Percentiles rank a stretch among this genome's conserved stretches.
Conservation (phyloP, 257 asterid genomes). For the Ocimum tenuiflorum region DNA sequence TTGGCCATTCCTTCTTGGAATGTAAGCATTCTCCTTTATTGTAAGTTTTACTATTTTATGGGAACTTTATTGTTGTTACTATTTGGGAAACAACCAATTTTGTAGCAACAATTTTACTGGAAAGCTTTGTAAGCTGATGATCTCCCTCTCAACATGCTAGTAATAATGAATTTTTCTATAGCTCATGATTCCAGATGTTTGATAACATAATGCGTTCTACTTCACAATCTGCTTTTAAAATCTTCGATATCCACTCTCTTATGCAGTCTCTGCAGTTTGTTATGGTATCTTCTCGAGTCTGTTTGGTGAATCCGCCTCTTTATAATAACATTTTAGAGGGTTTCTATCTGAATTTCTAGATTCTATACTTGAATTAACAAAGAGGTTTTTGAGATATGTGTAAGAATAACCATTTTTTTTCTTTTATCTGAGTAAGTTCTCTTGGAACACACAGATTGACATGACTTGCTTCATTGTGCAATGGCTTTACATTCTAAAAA, state of each 20-base stretch:
- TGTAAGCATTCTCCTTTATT: constrained; percentile 38
- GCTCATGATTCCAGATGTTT: constrained; percentile 1
- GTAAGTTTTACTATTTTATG: background rate
- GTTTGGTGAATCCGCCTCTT: background rate
- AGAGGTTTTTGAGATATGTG: background rate
- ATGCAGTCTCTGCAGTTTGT: background rate
- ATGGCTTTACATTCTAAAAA: background rate
- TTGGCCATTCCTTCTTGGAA: constrained; percentile 93
- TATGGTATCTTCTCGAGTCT: background rate
- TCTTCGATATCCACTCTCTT: background rate
- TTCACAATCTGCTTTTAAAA: background rate
- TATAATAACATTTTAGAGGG: background rate
- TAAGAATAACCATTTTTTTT: constrained; percentile 1
- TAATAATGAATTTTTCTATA: background rate
- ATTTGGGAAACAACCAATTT: constrained; percentile 1
- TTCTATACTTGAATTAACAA: background rate
- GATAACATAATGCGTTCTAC: background rate
- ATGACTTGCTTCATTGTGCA: background rate
- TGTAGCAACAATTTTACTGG: background rate
- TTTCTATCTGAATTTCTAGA: background rate
- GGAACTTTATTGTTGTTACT: background rate
- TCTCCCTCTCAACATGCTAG: background rate
- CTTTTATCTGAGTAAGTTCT: background rate
- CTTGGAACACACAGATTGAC: background rate
- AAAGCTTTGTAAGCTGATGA: background rate